Evolutionary conservation across 2,329 filamentous ascomycete genomes (phyloP).

Genomic region (Colletotrichum sp.): DNA sequence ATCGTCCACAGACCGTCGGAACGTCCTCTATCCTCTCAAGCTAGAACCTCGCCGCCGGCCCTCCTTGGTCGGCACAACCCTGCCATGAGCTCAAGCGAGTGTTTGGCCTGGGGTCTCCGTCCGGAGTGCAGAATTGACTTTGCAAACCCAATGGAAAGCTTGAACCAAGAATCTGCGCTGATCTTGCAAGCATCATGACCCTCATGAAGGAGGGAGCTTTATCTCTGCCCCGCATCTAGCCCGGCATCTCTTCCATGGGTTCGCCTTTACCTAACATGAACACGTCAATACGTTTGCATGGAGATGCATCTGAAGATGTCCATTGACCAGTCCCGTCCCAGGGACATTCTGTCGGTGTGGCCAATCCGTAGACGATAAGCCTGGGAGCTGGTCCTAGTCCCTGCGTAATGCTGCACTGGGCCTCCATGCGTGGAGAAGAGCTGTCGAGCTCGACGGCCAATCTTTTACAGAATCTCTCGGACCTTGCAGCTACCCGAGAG

Average conservation of each 20-base stretch:
- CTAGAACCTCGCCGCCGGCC: neutral
- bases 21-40: neutral
- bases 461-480: neutral
- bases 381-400: constrained; percentile 3
- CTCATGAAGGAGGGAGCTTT: constrained; percentile 7
- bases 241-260: constrained; percentile 2
- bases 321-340: constrained; percentile 11
- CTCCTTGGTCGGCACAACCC: neutral
- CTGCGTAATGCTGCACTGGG: neutral
- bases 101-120: neutral
- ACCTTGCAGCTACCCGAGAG: neutral
- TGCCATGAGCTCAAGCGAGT: neutral
- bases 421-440: constrained; percentile 2
- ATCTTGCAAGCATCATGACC: constrained; percentile 15
- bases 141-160: constrained; percentile 3
- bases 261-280: constrained; percentile 21
- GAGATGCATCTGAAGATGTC: neutral
- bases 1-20: neutral
- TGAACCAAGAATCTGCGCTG: neutral
- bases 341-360: neutral
- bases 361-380: constrained; percentile 13
- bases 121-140: neutral
- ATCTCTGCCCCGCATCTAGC: constrained; percentile 20
- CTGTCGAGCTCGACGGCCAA: constrained; percentile 4
- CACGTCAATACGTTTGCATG: constrained; percentile 10